Percentiles rank a stretch among this genome's conserved stretches.
phyloP scores from a whole-genome alignment of 768 basidiomycete genomes.

The Solioccasus polychromus region DNA sequence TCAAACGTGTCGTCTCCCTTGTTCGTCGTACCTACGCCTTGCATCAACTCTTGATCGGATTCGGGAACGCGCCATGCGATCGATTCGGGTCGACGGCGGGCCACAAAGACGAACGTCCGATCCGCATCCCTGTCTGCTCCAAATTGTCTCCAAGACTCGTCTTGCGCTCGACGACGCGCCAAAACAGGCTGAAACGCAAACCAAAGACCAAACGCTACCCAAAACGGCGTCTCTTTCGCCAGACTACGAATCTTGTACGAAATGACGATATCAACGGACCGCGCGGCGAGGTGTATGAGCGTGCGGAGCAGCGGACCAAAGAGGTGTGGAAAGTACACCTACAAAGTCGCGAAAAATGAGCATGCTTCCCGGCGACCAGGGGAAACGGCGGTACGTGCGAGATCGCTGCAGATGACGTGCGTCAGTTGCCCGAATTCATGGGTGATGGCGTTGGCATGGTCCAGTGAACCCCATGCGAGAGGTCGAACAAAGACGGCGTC shows the following conservation, averaged over 20 bases:
- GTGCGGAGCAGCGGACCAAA: conserved; percentile 74
- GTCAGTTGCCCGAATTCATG: conserved; percentile 44
- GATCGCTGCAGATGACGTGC: conserved; percentile 80
- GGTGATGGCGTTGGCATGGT: conserved; percentile 41
- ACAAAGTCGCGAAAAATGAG: no score
- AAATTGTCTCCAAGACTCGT: conserved; percentile 39
- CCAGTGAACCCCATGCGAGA: conserved; percentile 65
- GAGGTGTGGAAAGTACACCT: conserved; percentile 88
- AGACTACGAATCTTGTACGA: conserved; percentile 79
- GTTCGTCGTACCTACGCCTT: conserved; percentile 49
- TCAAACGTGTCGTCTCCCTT: conserved; percentile 75
- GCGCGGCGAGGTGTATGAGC: conserved; percentile 68
- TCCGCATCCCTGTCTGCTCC: conserved; percentile 38
- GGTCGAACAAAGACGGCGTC: conserved; percentile 43
- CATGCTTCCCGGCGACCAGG: not conserved
- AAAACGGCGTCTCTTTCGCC: conserved; percentile 70
- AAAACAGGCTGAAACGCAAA: conserved; percentile 63
- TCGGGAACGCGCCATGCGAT: conserved; percentile 51
- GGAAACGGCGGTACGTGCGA: conserved; percentile 47
- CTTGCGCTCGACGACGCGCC: conserved; percentile 8
- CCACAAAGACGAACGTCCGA: conserved; percentile 59
- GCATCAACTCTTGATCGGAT: conserved; percentile 53
- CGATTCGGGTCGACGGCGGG: conserved; percentile 55
- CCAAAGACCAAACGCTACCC: conserved; percentile 79
- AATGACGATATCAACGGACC: conserved; percentile 54